Percentiles rank a stretch among this genome's conserved stretches.
These are phyloP conservation scores for Lactarius hatsudake DNA, from an alignment of 768 basidiomycete species.

Conservation along the genomic window DNA sequence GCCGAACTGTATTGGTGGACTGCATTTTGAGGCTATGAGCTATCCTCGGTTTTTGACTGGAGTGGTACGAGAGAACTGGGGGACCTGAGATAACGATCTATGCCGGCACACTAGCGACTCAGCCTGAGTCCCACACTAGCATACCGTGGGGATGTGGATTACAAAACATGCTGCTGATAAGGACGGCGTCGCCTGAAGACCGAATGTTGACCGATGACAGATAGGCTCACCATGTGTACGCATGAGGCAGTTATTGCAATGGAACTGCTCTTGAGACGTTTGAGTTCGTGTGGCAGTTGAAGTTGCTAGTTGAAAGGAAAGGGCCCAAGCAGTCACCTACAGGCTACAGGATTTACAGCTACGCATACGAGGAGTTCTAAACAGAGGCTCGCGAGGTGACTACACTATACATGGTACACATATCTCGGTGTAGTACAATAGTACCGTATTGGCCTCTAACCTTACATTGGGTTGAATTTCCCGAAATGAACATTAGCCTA, in stretches of 20 bases:
- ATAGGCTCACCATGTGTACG: neutral
- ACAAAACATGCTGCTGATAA: neutral
- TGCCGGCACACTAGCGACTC: neutral
- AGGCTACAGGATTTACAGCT: neutral
- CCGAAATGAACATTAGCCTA: no score
- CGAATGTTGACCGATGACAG: neutral
- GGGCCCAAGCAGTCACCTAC: neutral
- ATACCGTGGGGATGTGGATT: neutral
- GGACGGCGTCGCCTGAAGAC: neutral
- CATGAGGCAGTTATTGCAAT: neutral
- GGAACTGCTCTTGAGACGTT: neutral
- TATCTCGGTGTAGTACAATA: no score
- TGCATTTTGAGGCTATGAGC: neutral
- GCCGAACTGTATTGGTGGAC: neutral
- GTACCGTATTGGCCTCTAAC: no score
- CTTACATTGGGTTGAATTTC: no score
- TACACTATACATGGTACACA: neutral
- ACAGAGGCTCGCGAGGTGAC: neutral
- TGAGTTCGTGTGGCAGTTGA: no score
- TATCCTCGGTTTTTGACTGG: neutral
- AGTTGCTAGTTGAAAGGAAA: neutral
- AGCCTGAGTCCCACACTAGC: neutral
- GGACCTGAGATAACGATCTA: neutral
- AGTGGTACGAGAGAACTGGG: neutral
- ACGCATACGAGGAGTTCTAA: neutral